Conservation (phyloP, 257 asterid species). For the Lycium ferocissimum region DNA sequence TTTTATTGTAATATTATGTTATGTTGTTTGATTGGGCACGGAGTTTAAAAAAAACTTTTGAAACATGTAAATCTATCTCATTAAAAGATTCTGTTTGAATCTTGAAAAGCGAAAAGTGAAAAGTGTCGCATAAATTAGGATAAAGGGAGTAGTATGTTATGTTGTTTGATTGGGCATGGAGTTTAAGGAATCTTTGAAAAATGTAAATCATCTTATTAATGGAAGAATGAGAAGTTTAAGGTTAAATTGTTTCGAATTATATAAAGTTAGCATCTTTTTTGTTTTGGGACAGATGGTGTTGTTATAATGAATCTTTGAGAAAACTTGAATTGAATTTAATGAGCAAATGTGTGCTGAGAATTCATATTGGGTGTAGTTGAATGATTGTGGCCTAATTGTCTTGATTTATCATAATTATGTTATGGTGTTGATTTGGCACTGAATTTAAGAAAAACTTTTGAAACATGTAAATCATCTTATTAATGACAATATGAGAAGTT, state of each 20-base stretch:
- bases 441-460: not conserved
- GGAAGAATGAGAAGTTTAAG: not conserved
- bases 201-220: not conserved
- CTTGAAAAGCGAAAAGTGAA: no score
- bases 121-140: no score
- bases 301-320: not conserved
- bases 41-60: not conserved
- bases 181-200: not conserved
- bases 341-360: not conserved
- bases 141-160: no score
- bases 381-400: not conserved
- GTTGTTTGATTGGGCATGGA: not conserved
- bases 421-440: not conserved
- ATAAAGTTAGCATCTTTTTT: not conserved
- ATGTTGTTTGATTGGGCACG: not conserved
- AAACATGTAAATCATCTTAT: not conserved
- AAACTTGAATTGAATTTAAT: not conserved
- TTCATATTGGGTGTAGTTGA: not conserved
- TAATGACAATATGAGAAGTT: no score
- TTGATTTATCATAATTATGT: constrained; percentile 14
- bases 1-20: not conserved
- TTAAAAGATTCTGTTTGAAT: no score
- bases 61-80: no score
- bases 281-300: not conserved
- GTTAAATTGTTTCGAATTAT: not conserved